Conservation (phyloP, 2,329 filamentous ascomycete genomes). For the Cercospora zeina region DNA sequence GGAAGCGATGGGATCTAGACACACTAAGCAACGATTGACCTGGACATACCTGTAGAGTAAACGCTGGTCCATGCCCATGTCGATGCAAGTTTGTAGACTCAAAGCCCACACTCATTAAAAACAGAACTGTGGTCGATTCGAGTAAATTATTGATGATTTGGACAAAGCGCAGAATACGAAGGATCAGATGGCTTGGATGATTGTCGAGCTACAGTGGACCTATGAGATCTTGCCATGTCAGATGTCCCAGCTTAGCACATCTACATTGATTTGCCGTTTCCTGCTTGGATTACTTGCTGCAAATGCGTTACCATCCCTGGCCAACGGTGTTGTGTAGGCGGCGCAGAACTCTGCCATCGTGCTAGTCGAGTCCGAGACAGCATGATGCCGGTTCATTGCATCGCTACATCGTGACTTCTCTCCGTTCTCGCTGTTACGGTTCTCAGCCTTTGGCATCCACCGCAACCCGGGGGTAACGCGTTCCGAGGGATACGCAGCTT, state of each 20-base stretch:
- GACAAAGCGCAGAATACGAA: not conserved
- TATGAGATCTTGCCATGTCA: not conserved
- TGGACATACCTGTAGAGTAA: not conserved
- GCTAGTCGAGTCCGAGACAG: not conserved
- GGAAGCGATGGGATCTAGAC: not conserved
- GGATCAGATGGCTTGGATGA: not conserved
- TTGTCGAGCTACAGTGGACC: not conserved
- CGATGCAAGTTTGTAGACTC: not conserved
- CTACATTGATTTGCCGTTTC: not conserved
- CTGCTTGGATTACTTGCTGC: not conserved
- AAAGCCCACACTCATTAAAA: not conserved
- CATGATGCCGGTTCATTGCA: not conserved
- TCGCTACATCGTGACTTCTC: not conserved
- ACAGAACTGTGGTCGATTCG: not conserved
- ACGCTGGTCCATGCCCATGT: not conserved
- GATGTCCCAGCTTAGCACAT: conserved; percentile 13
- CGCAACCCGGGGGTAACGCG: not conserved
- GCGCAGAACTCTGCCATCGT: conserved; percentile 12
- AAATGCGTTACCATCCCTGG: conserved; percentile 13
- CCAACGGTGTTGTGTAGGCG: conserved; percentile 4
- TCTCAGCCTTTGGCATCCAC: conserved; percentile 6
- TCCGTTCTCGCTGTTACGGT: not conserved
- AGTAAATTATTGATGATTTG: not conserved
- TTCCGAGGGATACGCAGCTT: not conserved
- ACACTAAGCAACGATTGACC: not conserved